Base-by-base conservation (phyloP, 2,329 filamentous ascomycete genomes). In the Paramyrothecium sp. region DNA sequence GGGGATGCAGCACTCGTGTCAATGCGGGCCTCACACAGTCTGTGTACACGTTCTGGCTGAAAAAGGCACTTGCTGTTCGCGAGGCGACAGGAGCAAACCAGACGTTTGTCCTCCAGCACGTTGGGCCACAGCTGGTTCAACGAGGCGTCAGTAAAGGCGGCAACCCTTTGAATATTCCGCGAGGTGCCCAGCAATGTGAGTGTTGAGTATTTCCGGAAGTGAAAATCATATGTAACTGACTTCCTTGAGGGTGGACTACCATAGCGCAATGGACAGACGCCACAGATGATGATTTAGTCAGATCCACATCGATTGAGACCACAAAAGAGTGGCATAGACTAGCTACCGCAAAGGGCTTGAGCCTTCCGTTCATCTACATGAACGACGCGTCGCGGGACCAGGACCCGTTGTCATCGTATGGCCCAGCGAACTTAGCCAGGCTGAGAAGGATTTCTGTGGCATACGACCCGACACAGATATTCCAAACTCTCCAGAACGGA, bases 321-420 rank as follows among this genome's bases (percentile, higher is more conserved):
- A 34, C 50, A 2, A 34, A 51, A 7, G 8, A 54, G 10, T 56
- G 55, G 55, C 20, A 33, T 10, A 26, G n/a, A 13, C 7, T 53
- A 2, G 65, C 69, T 2, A 57, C 62, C 23, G 62, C 67, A 54
- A 60, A 68, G 20, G 69, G 68, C 1, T 58, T 71, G 0, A 64
- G 69, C 38, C 63, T 71, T 53, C 63, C 65, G 11, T 75, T 67
- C 51, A 57, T 77, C 21, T 79, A 77, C 59, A 66, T 76, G 22
- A 78, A 79, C 58, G 78, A 79, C 54, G 75, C 75, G 3, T 68
- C 68, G 23, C 56, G 62, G 22, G 67, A 64, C 20, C 61, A 66
- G 33, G 65, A 73, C 33, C 70, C 73, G 3, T 63, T 78, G 16
- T 20, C 56, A 7, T 62, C 70, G 4, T 79, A 78, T 55, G 75